These are phyloP conservation scores for Copromyces sp. DNA, from an alignment of 495 filamentous ascomycete species.

Conservation along the genomic window DNA sequence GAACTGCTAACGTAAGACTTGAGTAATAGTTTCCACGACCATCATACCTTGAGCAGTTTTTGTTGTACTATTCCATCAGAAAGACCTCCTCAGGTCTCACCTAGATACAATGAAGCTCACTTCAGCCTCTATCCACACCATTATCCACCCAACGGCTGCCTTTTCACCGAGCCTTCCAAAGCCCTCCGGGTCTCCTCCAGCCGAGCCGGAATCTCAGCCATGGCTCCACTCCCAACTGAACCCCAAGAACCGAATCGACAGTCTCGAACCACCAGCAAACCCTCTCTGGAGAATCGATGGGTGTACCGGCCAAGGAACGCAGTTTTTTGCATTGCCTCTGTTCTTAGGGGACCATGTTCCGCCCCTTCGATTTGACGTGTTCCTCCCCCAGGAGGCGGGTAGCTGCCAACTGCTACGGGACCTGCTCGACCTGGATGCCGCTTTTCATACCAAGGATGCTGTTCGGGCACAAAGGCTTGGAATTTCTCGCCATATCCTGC, in stretches of 20 bases:
- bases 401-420: slow-evolving; percentile 24
- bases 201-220: neutral
- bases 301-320: slow-evolving; percentile 38
- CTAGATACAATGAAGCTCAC: slow-evolving; percentile 31
- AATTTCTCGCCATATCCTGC: slow-evolving; percentile 31
- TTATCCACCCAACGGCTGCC: slow-evolving; percentile 40
- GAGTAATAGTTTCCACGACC: neutral
- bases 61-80: neutral
- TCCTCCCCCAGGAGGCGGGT: slow-evolving; percentile 31
- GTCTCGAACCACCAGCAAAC: slow-evolving; percentile 28
- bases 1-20: neutral
- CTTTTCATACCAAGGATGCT: slow-evolving; percentile 39
- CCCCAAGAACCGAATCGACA: slow-evolving; percentile 42
- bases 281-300: slow-evolving; percentile 40
- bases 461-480: slow-evolving; percentile 29
- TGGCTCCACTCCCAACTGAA: slow-evolving; percentile 36
- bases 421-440: slow-evolving; percentile 31
- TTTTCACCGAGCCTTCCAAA: slow-evolving; percentile 18
- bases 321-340: slow-evolving; percentile 36
- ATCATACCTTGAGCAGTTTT: neutral
- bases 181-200: neutral
- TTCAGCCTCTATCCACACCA: slow-evolving; percentile 30
- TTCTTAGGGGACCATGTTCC: slow-evolving; percentile 26
- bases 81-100: neutral
- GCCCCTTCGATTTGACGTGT: slow-evolving; percentile 40